These are phyloP conservation scores for Globisporangium nagaii DNA, from an alignment of 352 stramenopile genomes.

Conservation along the genomic window DNA sequence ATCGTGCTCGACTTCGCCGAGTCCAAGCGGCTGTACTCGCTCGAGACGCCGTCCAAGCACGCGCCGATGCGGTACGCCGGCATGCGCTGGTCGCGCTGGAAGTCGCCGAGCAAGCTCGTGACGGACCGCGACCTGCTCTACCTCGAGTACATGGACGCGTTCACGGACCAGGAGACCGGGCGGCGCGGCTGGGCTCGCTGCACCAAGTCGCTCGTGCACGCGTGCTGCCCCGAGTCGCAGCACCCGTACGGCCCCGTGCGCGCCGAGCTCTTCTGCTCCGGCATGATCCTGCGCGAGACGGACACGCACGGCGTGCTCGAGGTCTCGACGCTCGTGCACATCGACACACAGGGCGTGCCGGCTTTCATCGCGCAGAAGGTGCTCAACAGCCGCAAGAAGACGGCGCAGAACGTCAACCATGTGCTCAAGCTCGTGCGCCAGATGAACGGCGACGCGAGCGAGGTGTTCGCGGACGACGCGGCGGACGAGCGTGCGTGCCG, in stretches of 20 bases:
- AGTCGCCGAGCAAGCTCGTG: slow-evolving; percentile 40
- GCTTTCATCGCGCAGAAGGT: slow-evolving; percentile 46
- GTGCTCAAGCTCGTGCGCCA: slow-evolving; percentile 60
- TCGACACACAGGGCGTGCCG: slow-evolving; percentile 36
- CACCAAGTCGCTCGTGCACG: slow-evolving; percentile 61
- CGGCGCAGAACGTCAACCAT: slow-evolving; percentile 48
- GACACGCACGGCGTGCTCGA: slow-evolving; percentile 46
- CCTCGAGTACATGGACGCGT: slow-evolving; percentile 66
- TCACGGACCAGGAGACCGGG: slow-evolving; percentile 48
- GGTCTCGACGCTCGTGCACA: slow-evolving; percentile 47
- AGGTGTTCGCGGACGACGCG: slow-evolving; percentile 9
- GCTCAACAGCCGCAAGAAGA: slow-evolving; percentile 39
- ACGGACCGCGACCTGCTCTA: slow-evolving; percentile 50
- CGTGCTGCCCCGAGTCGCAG: slow-evolving; percentile 50
- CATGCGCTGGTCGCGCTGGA: slow-evolving; percentile 61
- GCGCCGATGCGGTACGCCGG: slow-evolving; percentile 36
- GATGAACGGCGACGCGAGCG: slow-evolving; percentile 9
- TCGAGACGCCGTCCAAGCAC: slow-evolving; percentile 33
- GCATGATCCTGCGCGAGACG: slow-evolving; percentile 59
- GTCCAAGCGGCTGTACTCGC: slow-evolving; percentile 44
- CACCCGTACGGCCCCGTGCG: slow-evolving; percentile 47
- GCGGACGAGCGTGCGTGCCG: slow-evolving; percentile 32
- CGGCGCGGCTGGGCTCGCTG: slow-evolving; percentile 59
- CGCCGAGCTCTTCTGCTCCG: slow-evolving; percentile 45
- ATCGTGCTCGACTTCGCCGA: slow-evolving; percentile 49